These are phyloP conservation scores for Pseudognaphalium luteoalbum DNA, from an alignment of 129 eudicot genomes.

Conservation along the genomic window DNA sequence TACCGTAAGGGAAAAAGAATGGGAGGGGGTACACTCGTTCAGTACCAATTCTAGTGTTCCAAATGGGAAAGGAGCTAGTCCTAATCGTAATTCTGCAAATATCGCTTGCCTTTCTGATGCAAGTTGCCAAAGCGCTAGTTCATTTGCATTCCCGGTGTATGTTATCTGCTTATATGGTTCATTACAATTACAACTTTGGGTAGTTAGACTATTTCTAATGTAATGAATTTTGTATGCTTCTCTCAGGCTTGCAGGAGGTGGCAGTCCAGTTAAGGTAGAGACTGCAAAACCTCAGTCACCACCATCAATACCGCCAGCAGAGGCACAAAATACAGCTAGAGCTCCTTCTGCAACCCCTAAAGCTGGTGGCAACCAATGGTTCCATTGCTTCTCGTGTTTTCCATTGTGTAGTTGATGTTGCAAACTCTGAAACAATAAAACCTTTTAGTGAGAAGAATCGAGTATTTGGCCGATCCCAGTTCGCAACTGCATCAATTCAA, in stretches of 20 bases:
- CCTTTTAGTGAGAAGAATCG: slow-evolving; percentile 11
- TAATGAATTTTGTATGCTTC: slow-evolving; percentile 9
- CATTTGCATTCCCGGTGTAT: slow-evolving; percentile 79
- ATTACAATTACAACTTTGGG: background rate
- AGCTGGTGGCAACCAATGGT: slow-evolving; percentile 50
- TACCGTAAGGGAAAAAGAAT: slow-evolving; percentile 22
- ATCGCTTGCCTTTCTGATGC: slow-evolving; percentile 32
- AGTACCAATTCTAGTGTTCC: slow-evolving; percentile 1
- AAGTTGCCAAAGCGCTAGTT: slow-evolving; percentile 48
- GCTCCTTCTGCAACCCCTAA: slow-evolving; percentile 35
- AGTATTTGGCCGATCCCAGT: slow-evolving; percentile 20
- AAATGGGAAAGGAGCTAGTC: slow-evolving; percentile 23
- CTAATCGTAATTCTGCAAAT: slow-evolving; percentile 31
- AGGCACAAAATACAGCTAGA: slow-evolving; percentile 27
- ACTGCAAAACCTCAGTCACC: slow-evolving; percentile 22
- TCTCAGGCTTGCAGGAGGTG: slow-evolving; percentile 52
- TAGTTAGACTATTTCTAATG: background rate
- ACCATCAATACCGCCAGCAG: slow-evolving; percentile 31
- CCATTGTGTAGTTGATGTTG: slow-evolving; percentile 47
- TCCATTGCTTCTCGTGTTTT: slow-evolving; percentile 52
- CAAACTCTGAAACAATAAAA: background rate
- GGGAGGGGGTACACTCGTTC: background rate
- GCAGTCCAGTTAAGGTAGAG: slow-evolving; percentile 37
- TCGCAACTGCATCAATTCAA: slow-evolving; percentile 8
- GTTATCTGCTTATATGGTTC: slow-evolving; percentile 13